Percentiles rank a stretch among this genome's conserved stretches.
These are phyloP conservation scores for Trichosanthes truncata DNA, from an alignment of 306 rosid genomes.

Conservation along the genomic window DNA sequence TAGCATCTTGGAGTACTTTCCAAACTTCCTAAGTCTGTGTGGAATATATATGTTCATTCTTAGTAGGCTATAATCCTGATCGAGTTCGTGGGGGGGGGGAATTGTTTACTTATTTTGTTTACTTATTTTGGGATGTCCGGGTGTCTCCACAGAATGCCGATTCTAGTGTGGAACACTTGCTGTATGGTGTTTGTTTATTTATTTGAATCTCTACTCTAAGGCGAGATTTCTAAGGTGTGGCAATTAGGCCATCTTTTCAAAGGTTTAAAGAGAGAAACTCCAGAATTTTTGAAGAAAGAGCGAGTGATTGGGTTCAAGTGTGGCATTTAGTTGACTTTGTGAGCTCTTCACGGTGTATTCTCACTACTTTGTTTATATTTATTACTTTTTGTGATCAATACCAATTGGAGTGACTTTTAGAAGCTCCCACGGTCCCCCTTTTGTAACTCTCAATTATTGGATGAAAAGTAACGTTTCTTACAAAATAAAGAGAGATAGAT, in stretches of 20 bases:
- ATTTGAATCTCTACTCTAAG: not conserved
- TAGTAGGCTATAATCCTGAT: not conserved
- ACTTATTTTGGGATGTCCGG: not conserved
- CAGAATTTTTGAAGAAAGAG: not conserved
- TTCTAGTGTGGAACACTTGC: not conserved
- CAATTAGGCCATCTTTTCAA: not conserved
- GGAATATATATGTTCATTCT: not conserved
- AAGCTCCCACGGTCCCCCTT: not conserved
- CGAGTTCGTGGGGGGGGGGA: not conserved
- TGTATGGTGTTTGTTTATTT: not conserved
- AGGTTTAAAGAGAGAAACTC: not conserved
- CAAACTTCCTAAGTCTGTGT: not conserved
- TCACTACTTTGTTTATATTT: not conserved
- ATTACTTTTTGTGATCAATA: not conserved
- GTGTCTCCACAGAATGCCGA: not conserved
- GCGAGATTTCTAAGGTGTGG: not conserved
- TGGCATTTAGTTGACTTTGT: not conserved
- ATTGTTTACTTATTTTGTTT: not conserved
- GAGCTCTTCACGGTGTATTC: not conserved
- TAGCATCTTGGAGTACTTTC: not conserved
- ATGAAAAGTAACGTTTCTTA: not conserved
- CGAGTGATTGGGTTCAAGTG: not conserved
- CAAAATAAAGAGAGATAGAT: not conserved
- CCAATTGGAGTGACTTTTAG: not conserved
- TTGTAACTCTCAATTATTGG: not conserved